Evolutionary conservation across 1,284 basidiomycete species (phyloP), one percentile per base, ranked within the genome.

Genomic region (Phellopilus nigrolimitatus): DNA sequence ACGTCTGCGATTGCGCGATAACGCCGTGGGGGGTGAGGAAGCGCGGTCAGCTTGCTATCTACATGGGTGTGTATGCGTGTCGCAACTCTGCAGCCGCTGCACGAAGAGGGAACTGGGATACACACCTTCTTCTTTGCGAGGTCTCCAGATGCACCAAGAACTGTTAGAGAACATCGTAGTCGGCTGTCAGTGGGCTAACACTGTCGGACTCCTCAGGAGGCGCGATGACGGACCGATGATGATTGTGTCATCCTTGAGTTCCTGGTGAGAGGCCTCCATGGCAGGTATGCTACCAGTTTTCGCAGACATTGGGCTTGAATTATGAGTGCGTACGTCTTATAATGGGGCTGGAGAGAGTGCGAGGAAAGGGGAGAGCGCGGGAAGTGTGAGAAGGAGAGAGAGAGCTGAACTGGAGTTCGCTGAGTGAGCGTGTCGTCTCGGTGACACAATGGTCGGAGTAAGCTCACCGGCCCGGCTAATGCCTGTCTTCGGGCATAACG

Each of bases 101-200:
- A n/a, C n/a, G n/a, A n/a, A n/a, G n/a, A n/a, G n/a, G n/a, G n/a
- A n/a, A n/a, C n/a, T n/a, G n/a, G 52, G 12, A 34, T 51, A 56
- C 70, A 45, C 46, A 89, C 94, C 82, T 99, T 99, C 78, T 99
- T 99, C 87, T 97, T 97, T 55, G 95, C 97, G 46, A 99, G 78
- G 76, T 99, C 95, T 47, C 95, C 95, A 54, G 92, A 97, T 19
- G 95, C 95, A 56, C 97, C 97, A 55, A 97, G 82, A 51, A 99
- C 95, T 94, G 62, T 28, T 44, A 46, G 8, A 50, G 53, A 44
- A 58, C 49, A 30, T 21, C 19, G 22, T 34, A 15, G 28, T 27
- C 24, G 38, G 37, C 33, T 25, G 34, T 25, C 24, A 46, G 28
- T 12, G 28, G 17, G 22, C 27, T 46, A 39, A 37, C 31, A 8